These are phyloP conservation scores for Lachancea sp. DNA, from an alignment of 805 yeast species.

Conservation along the genomic window DNA sequence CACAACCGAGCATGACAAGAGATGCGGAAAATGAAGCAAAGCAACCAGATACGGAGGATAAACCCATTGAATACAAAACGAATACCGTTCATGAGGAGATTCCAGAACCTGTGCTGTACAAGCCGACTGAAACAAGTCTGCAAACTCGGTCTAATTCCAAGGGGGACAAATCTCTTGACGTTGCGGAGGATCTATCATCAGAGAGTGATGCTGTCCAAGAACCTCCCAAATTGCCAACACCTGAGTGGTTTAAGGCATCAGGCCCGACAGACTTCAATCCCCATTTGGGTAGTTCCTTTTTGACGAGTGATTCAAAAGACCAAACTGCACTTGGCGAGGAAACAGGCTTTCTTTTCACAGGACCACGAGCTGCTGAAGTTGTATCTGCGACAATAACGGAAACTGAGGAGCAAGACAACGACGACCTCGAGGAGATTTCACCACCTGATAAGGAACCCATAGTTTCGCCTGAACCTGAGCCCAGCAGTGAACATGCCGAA, in stretches of 20 bases:
- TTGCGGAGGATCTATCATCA: background rate
- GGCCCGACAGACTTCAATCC: constrained; percentile 15
- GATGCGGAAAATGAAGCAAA: background rate
- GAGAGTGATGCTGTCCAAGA: background rate
- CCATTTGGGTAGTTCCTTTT: constrained; percentile 15
- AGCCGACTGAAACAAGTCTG: background rate
- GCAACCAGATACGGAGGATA: background rate
- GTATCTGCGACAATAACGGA: background rate
- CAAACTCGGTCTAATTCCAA: background rate
- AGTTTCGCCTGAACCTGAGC: background rate
- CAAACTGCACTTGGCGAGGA: constrained; percentile 22
- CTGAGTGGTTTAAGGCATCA: constrained; percentile 28
- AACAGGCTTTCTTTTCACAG: constrained; percentile 16
- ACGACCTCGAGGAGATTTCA: constrained; percentile 20
- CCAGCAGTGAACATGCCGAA: background rate
- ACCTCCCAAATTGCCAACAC: constrained; percentile 16
- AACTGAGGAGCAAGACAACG: constrained; percentile 14
- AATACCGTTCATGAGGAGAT: background rate
- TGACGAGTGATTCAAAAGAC: constrained; percentile 9
- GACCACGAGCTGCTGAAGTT: constrained; percentile 17
- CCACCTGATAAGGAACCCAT: background rate
- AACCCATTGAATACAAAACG: background rate
- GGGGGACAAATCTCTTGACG: background rate
- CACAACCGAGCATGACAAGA: background rate
- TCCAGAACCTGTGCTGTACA: background rate